Percentiles rank a stretch among this genome's conserved stretches.
phyloP scores from a whole-genome alignment of 2,329 filamentous ascomycete genomes.

The Camptophora hylomeconis region DNA sequence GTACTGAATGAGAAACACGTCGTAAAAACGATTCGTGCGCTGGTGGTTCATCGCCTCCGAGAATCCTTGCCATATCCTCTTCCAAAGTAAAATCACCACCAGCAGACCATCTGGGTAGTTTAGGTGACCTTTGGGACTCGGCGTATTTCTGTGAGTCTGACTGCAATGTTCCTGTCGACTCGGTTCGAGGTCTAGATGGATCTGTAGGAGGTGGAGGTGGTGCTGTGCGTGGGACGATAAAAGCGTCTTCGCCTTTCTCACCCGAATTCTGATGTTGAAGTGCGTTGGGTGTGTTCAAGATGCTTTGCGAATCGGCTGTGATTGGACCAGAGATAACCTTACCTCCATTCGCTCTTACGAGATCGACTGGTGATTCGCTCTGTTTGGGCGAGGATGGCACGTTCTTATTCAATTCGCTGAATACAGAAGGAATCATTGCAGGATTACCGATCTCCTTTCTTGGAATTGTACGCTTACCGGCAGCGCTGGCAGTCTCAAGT shows the following conservation, averaged over 20 bases:
- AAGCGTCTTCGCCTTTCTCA: slow-evolving; percentile 37
- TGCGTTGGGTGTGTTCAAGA: slow-evolving; percentile 26
- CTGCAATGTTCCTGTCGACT: slow-evolving; percentile 33
- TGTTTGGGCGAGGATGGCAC: slow-evolving; percentile 3
- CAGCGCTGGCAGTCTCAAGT: slow-evolving; percentile 32
- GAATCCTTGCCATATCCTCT: slow-evolving; percentile 83
- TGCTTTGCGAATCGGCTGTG: slow-evolving; percentile 27
- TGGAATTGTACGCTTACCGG: slow-evolving; percentile 38
- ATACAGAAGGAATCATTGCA: slow-evolving; percentile 22
- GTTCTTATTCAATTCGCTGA: slow-evolving; percentile 22
- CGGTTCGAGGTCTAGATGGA: slow-evolving; percentile 28
- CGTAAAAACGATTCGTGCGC: slow-evolving; percentile 68
- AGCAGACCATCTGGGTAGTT: slow-evolving; percentile 58
- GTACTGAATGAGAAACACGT: slow-evolving; percentile 83
- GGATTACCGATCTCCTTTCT: slow-evolving; percentile 47
- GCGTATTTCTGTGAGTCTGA: slow-evolving; percentile 23
- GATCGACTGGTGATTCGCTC: slow-evolving; percentile 6
- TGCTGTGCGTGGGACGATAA: slow-evolving; percentile 46
- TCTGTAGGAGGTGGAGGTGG: slow-evolving; percentile 39
- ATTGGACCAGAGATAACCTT: slow-evolving; percentile 29
- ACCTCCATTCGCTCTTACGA: slow-evolving; percentile 25
- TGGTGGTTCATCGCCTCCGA: slow-evolving; percentile 56
- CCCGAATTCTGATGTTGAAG: slow-evolving; percentile 10
- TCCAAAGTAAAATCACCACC: slow-evolving; percentile 88
- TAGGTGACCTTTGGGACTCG: slow-evolving; percentile 46